A percentile compares a stretch with the other conserved stretches of the same genome.
Conservation (phyloP, 2,329 filamentous ascomycete species). For the Cadophora gregata region DNA sequence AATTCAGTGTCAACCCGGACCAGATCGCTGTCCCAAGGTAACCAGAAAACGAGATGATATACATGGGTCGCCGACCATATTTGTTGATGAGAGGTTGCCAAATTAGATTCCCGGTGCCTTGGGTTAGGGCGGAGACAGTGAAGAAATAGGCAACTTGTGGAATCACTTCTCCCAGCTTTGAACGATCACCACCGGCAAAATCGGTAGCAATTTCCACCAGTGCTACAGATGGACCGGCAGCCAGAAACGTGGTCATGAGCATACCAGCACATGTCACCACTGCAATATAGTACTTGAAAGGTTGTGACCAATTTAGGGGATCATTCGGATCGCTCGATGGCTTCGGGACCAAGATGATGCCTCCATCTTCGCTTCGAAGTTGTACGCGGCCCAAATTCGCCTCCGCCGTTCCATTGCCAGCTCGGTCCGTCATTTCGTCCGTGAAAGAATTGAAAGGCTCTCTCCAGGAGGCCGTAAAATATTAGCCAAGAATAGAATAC, state of each 20-base stretch:
- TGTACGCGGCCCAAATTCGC: slow-evolving; percentile 31
- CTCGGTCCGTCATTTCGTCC: slow-evolving; percentile 17
- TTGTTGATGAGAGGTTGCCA: slow-evolving; percentile 35
- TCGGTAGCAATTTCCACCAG: slow-evolving; percentile 30
- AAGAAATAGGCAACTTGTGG: slow-evolving; percentile 32
- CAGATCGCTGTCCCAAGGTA: slow-evolving; percentile 52
- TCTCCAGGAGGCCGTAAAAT: slow-evolving; percentile 20
- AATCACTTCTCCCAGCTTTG: slow-evolving; percentile 23
- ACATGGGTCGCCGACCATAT: slow-evolving; percentile 33
- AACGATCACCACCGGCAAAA: slow-evolving; percentile 23
- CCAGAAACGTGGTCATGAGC: slow-evolving; percentile 30
- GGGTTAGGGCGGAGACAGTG: slow-evolving; percentile 29
- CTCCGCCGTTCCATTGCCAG: slow-evolving; percentile 18
- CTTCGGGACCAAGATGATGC: slow-evolving; percentile 41
- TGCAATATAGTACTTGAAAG: slow-evolving; percentile 28
- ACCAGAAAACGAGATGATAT: slow-evolving; percentile 48
- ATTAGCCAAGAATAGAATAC: not conserved
- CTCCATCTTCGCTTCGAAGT: slow-evolving; percentile 31
- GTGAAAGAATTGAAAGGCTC: slow-evolving; percentile 2
- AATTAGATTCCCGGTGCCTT: slow-evolving; percentile 32
- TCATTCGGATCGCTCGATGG: slow-evolving; percentile 47
- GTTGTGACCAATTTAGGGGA: slow-evolving; percentile 45
- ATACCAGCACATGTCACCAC: slow-evolving; percentile 27
- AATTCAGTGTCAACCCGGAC: slow-evolving; percentile 51
- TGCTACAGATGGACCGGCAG: slow-evolving; percentile 25